These are phyloP conservation scores for Tylopilus rubrobrunneus DNA, from an alignment of 768 basidiomycete genomes.

Conservation along the genomic window DNA sequence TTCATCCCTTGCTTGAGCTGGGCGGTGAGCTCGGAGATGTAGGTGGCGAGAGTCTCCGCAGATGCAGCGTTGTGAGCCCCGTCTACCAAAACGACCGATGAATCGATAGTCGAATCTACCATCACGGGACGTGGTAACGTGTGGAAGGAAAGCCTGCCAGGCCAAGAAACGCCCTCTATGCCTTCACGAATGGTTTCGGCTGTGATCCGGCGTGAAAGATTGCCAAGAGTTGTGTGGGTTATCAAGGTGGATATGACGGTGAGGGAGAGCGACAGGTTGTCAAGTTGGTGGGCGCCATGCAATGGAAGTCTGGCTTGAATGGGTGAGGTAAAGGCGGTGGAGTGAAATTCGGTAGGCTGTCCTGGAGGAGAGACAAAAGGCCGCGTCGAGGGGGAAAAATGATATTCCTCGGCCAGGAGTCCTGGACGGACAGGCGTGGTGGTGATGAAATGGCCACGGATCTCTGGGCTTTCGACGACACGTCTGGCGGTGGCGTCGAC, in stretches of 20 bases:
- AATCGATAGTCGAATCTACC: slow-evolving; percentile 8
- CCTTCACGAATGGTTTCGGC: slow-evolving; percentile 51
- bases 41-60: slow-evolving; percentile 59
- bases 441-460: slow-evolving; percentile 41
- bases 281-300: slow-evolving; percentile 78
- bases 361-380: slow-evolving; percentile 34
- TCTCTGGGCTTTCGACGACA: slow-evolving; percentile 34
- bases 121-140: slow-evolving; percentile 23
- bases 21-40: slow-evolving; percentile 40
- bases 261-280: slow-evolving; percentile 74
- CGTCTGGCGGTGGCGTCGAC: slow-evolving; percentile 45
- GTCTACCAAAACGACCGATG: slow-evolving; percentile 65
- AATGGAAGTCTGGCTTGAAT: slow-evolving; percentile 58
- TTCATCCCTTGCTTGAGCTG: slow-evolving; percentile 17
- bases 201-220: slow-evolving; percentile 37
- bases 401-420: slow-evolving; percentile 31
- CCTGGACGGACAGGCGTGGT: slow-evolving; percentile 33
- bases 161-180: slow-evolving; percentile 63
- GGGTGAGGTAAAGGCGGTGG: slow-evolving; percentile 42
- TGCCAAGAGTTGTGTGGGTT: slow-evolving; percentile 25
- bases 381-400: slow-evolving; percentile 31
- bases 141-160: slow-evolving; percentile 79
- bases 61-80: slow-evolving; percentile 94
- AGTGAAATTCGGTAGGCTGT: slow-evolving; percentile 40
- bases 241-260: slow-evolving; percentile 58